Percentiles rank a stretch among this genome's conserved stretches.
Conservation (phyloP, 2,329 filamentous ascomycete genomes). For the Blumeria graminis region DNA sequence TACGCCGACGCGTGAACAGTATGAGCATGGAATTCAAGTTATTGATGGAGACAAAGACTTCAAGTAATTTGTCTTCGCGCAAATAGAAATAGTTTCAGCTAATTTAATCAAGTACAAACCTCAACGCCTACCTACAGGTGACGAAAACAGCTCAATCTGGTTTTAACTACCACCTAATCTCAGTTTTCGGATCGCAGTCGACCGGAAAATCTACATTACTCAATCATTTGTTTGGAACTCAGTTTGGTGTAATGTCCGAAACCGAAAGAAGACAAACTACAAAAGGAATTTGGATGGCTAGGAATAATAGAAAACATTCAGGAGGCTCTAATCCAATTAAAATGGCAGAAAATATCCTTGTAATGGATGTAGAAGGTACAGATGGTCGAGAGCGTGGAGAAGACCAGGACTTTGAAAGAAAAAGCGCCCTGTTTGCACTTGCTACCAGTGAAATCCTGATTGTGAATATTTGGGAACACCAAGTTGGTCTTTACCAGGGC, state of each 20-base stretch:
- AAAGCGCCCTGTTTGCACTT: conserved; percentile 88
- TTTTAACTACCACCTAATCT: conserved; percentile 98
- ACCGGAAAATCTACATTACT: conserved; percentile 95
- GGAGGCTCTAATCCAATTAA: conserved; percentile 22
- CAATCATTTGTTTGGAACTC: conserved; percentile 84
- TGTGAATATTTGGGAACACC: conserved; percentile 98
- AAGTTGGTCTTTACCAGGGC: conserved; percentile 91
- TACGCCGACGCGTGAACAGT: conserved; percentile 37
- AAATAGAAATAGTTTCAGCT: conserved; percentile 3
- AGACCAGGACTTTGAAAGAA: conserved; percentile 96
- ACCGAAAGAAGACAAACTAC: conserved; percentile 84
- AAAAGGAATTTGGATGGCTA: conserved; percentile 98
- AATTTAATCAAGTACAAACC: conserved; percentile 31
- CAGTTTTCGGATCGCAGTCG: conserved; percentile 94
- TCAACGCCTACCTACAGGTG: conserved; percentile 59
- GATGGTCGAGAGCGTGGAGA: conserved; percentile 90
- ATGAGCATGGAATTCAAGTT: conserved; percentile 88
- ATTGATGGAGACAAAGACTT: conserved; percentile 92
- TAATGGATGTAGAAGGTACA: conserved; percentile 98
- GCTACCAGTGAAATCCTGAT: conserved; percentile 95
- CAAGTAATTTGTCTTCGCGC: conserved; percentile 36
- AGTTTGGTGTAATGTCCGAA: conserved; percentile 97
- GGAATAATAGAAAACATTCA: conserved; percentile 50
- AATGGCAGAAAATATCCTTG: conserved; percentile 94
- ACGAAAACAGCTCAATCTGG: conserved; percentile 67